phyloP scores from a whole-genome alignment of 139 green algal genomes.

The Medakamo hakoo region DNA sequence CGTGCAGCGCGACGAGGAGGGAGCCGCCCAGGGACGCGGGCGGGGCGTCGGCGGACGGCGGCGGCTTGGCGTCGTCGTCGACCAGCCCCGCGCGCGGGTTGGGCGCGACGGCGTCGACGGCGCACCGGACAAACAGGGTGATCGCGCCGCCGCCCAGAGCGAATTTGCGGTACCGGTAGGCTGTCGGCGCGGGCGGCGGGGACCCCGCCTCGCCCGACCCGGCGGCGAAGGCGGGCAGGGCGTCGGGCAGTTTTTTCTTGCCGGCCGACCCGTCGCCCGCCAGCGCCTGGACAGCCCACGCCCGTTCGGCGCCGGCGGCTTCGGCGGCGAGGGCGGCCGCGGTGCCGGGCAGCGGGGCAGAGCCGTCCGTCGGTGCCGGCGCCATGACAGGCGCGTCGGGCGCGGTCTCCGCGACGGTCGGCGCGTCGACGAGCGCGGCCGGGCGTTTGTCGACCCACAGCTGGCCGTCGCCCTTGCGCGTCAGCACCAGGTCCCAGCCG shows the following conservation, averaged over 20 bases:
- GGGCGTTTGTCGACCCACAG: conserved; percentile 81
- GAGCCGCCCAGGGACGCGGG: conserved; percentile 18
- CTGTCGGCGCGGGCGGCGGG: background rate
- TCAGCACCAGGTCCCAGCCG: conserved; percentile 76
- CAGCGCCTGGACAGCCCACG: conserved; percentile 22
- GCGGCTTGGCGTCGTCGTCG: no score
- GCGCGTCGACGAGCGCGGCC: conserved; percentile 55
- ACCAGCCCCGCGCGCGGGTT: no score
- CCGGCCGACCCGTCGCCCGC: background rate
- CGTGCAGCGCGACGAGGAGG: conserved; percentile 60
- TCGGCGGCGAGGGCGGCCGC: conserved; percentile 50
- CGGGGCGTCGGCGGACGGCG: conserved; percentile 23
- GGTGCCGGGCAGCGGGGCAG: no score
- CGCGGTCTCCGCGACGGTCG: conserved; percentile 68
- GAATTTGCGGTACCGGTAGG: conserved; percentile 64
- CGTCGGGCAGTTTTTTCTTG: background rate
- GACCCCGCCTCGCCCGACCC: background rate
- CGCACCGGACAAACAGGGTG: conserved; percentile 73
- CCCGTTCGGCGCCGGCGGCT: conserved; percentile 82
- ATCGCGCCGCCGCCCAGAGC: conserved; percentile 34
- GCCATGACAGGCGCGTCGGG: conserved; percentile 56
- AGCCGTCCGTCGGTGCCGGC: conserved; percentile 85
- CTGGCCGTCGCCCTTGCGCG: conserved; percentile 26
- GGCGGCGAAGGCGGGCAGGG: conserved; percentile 1
- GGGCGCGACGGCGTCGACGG: conserved; percentile 72